Evolutionary conservation across 2,329 filamentous ascomycete genomes (phyloP).

Genomic region (Ophiostoma sp.): DNA sequence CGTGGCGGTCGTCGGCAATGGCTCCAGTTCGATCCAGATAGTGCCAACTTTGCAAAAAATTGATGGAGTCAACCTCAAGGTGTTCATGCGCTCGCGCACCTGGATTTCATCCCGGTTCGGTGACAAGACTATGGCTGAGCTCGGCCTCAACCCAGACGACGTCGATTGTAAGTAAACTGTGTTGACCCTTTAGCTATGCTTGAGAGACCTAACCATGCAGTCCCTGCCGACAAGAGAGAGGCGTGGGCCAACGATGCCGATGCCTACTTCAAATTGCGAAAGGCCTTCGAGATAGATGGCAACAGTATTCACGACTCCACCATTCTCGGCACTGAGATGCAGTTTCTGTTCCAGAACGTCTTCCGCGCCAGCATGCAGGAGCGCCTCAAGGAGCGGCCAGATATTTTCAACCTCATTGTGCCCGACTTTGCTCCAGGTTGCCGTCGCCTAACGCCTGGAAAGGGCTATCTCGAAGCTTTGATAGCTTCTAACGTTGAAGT

Average conservation of each 20-base stretch:
- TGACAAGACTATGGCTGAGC: slow-evolving; percentile 40
- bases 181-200: slow-evolving; percentile 36
- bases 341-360: slow-evolving; percentile 30
- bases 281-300: slow-evolving; percentile 41
- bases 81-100: slow-evolving; percentile 46
- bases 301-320: slow-evolving; percentile 42
- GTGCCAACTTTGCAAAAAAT: slow-evolving; percentile 45
- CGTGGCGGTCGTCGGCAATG: slow-evolving; percentile 49
- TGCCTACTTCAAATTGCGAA: slow-evolving; percentile 40
- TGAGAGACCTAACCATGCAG: slow-evolving; percentile 28
- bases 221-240: slow-evolving; percentile 37
- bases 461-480: slow-evolving; percentile 44
- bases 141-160: slow-evolving; percentile 39
- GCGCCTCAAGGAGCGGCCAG: slow-evolving; percentile 40
- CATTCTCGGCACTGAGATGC: slow-evolving; percentile 37
- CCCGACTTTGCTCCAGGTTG: slow-evolving; percentile 43
- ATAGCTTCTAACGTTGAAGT: slow-evolving; percentile 40
- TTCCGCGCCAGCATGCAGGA: slow-evolving; percentile 39
- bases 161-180: slow-evolving; percentile 17
- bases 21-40: slow-evolving; percentile 50
- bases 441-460: slow-evolving; percentile 43
- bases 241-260: slow-evolving; percentile 37
- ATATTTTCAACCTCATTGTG: slow-evolving; percentile 41
- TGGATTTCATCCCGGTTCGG: slow-evolving; percentile 48
- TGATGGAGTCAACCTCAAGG: slow-evolving; percentile 39